These are phyloP conservation scores for Macrotyloma uniflorum DNA, from an alignment of 306 rosid species.

Conservation along the genomic window DNA sequence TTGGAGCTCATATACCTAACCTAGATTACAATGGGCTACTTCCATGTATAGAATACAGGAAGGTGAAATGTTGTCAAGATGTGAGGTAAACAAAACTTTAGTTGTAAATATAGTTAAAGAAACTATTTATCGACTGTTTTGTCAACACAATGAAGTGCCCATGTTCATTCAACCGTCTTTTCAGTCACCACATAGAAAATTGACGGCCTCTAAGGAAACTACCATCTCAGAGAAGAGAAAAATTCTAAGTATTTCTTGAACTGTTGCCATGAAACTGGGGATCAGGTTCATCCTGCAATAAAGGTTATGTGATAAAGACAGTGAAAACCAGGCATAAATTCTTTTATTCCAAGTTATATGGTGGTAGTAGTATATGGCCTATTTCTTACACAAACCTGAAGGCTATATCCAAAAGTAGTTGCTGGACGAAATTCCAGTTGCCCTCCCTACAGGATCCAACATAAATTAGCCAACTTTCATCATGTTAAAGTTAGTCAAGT, in stretches of 20 bases:
- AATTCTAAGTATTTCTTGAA: slow-evolving; percentile 66
- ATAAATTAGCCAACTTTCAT: slow-evolving; percentile 27
- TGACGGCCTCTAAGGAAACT: slow-evolving; percentile 24
- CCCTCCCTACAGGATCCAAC: slow-evolving; percentile 61
- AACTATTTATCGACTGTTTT: slow-evolving; percentile 23
- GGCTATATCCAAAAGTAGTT: slow-evolving; percentile 65
- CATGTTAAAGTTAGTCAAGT: neutral
- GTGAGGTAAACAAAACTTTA: slow-evolving; percentile 1
- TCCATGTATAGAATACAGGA: slow-evolving; percentile 30
- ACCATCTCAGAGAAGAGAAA: slow-evolving; percentile 30
- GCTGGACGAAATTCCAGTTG: slow-evolving; percentile 77
- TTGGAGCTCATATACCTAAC: slow-evolving; percentile 19
- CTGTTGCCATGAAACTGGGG: slow-evolving; percentile 69
- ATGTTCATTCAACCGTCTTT: slow-evolving; percentile 24
- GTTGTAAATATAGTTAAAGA: neutral
- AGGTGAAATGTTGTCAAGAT: slow-evolving; percentile 10
- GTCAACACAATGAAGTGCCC: slow-evolving; percentile 23
- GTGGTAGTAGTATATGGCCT: neutral
- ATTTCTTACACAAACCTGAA: slow-evolving; percentile 66
- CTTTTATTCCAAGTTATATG: slow-evolving; percentile 26
- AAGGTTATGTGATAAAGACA: slow-evolving; percentile 26
- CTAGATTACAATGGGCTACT: slow-evolving; percentile 21
- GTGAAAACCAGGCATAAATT: slow-evolving; percentile 34
- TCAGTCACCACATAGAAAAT: slow-evolving; percentile 18
- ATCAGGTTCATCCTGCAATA: slow-evolving; percentile 72